Conservation (phyloP, 2,329 filamentous ascomycete species). For the Cladosporium sp. region DNA sequence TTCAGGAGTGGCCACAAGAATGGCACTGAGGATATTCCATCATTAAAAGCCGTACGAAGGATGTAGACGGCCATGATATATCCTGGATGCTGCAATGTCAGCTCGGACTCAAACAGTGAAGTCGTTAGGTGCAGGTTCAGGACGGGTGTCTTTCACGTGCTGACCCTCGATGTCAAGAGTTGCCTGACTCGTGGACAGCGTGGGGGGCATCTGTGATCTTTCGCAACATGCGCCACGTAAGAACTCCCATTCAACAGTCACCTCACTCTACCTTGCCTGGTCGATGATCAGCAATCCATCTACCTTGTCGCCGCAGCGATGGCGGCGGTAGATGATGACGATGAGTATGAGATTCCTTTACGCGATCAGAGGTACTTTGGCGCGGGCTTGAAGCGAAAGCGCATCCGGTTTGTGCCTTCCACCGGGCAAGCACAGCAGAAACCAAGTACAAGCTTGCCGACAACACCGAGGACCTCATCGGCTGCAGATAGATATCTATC, state of each 20-base stretch:
- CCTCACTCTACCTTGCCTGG: background rate
- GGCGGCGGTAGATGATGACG: constrained; percentile 32
- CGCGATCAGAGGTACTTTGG: constrained; percentile 58
- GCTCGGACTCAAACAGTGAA: background rate
- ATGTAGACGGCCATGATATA: constrained; percentile 63
- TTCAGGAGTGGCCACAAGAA: constrained; percentile 40
- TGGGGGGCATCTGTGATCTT: background rate
- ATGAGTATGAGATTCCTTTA: constrained; percentile 57
- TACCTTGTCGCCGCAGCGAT: background rate
- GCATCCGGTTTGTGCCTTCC: constrained; percentile 57
- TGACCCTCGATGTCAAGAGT: background rate
- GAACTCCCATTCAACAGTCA: background rate
- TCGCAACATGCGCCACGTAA: too few relatives aligned
- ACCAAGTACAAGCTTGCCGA: constrained; percentile 14
- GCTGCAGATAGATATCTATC: constrained; percentile 60
- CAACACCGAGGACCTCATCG: constrained; percentile 13
- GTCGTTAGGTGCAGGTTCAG: background rate
- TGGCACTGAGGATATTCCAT: constrained; percentile 51
- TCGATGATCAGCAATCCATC: background rate
- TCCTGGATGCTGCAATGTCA: background rate
- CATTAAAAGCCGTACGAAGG: constrained; percentile 48
- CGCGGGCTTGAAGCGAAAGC: constrained; percentile 59
- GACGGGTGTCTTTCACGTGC: background rate
- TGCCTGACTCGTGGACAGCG: background rate
- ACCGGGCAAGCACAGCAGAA: constrained; percentile 11